A percentile compares a stretch with the other conserved stretches of the same genome.
Evolutionary conservation across 495 filamentous ascomycete genomes (phyloP).

Genomic region (Evansstolkia leycettana): DNA sequence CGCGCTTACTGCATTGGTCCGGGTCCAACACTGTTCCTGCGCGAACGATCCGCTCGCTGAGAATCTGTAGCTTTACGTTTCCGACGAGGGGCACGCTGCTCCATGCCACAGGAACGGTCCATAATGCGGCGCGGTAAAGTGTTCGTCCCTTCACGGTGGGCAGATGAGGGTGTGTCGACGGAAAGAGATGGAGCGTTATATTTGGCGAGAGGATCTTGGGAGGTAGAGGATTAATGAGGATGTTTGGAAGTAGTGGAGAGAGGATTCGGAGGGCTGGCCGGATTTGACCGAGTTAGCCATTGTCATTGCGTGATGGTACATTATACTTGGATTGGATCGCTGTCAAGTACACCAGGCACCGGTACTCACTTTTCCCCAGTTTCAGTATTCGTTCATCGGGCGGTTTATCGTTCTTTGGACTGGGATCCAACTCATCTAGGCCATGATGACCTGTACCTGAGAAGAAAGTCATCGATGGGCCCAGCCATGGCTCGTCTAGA

Average conservation of each 20-base stretch:
- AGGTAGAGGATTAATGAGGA: slow-evolving; percentile 72
- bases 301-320: no score
- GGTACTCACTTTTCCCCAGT: slow-evolving; percentile 69
- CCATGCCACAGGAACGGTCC: slow-evolving; percentile 94
- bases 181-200: slow-evolving; percentile 91
- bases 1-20: slow-evolving; percentile 13
- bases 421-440: slow-evolving; percentile 8
- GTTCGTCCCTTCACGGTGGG: slow-evolving; percentile 82
- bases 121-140: slow-evolving; percentile 82
- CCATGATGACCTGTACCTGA: slow-evolving; percentile 9
- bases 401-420: slow-evolving; percentile 18
- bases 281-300: no score
- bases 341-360: neutral
- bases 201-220: slow-evolving; percentile 76
- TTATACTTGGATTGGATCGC: neutral
- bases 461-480: slow-evolving; percentile 12
- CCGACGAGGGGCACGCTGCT: slow-evolving; percentile 80
- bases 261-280: slow-evolving; percentile 75
- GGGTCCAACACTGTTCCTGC: slow-evolving; percentile 27
- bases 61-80: slow-evolving; percentile 74
- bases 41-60: slow-evolving; percentile 75
- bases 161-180: slow-evolving; percentile 89
- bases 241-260: slow-evolving; percentile 73
- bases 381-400: slow-evolving; percentile 75
- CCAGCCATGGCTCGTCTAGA: slow-evolving; percentile 17